Conservation (phyloP, 805 yeast genomes). For the Tetrapisispora iriomotensis region DNA sequence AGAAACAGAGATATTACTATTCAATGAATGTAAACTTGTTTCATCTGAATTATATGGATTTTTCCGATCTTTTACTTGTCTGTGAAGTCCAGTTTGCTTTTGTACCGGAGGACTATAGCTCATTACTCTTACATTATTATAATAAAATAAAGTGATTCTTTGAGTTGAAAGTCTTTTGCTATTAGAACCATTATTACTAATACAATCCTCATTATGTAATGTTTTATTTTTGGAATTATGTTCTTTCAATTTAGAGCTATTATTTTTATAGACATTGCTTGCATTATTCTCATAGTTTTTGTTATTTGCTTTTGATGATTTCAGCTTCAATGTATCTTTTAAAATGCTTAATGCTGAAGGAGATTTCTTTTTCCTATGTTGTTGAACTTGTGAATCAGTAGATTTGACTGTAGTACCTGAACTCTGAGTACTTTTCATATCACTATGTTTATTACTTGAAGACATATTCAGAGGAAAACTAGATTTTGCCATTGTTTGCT, state of each 20-base stretch:
- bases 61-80: neutral
- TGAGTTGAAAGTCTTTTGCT: constrained; percentile 23
- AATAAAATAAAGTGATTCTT: constrained; percentile 22
- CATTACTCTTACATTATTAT: constrained; percentile 18
- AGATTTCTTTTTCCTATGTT: neutral
- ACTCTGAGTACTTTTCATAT: neutral
- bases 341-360: constrained; percentile 8
- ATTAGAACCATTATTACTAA: neutral
- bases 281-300: no score
- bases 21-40: constrained; percentile 4
- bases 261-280: no score
- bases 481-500: no score
- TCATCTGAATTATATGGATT: constrained; percentile 6
- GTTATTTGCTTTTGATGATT: neutral
- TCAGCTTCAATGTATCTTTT: constrained; percentile 11
- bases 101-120: constrained; percentile 7
- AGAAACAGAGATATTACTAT: constrained; percentile 5
- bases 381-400: neutral
- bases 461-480: no score
- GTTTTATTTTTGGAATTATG: neutral
- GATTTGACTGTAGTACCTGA: neutral
- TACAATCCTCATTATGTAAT: neutral
- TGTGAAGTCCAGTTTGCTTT: no score
- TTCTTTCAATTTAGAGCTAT: neutral
- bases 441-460: neutral